Conservation (phyloP, 345 rosid genomes). For the Lepidium sativum region DNA sequence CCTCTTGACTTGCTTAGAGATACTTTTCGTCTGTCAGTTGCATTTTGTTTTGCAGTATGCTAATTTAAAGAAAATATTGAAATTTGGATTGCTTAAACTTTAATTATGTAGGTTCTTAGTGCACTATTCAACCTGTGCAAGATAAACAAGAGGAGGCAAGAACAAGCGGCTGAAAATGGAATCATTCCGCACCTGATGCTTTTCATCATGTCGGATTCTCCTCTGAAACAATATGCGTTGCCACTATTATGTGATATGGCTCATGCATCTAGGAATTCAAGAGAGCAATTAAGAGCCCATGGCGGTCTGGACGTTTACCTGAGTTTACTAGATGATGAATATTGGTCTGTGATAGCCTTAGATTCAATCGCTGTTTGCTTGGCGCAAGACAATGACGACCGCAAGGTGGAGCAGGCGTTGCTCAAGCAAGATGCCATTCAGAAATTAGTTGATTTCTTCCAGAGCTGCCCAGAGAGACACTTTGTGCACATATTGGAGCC, state of each 20-base stretch:
- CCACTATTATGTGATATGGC: slow-evolving; percentile 99
- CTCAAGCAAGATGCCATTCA: slow-evolving; percentile 83
- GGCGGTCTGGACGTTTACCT: slow-evolving; percentile 92
- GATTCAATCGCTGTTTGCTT: slow-evolving; percentile 95
- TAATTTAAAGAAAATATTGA: neutral
- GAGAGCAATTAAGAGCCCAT: slow-evolving; percentile 96
- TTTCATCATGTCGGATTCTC: slow-evolving; percentile 68
- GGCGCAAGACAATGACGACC: slow-evolving; percentile 95
- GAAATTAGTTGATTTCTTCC: slow-evolving; percentile 85
- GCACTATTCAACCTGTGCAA: slow-evolving; percentile 96
- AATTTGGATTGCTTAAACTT: neutral
- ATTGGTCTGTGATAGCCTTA: slow-evolving; percentile 90
- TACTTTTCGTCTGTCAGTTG: neutral
- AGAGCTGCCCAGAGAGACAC: slow-evolving; percentile 88
- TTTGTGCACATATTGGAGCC: slow-evolving; percentile 98
- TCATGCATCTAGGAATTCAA: slow-evolving; percentile 93
- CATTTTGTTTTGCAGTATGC: neutral
- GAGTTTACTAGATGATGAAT: slow-evolving; percentile 79
- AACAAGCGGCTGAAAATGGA: slow-evolving; percentile 99
- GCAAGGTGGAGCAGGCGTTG: slow-evolving; percentile 92
- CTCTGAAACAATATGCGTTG: slow-evolving; percentile 74
- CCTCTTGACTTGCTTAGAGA: slow-evolving; percentile 5
- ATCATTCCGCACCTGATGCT: slow-evolving; percentile 95
- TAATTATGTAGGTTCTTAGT: slow-evolving; percentile 68
- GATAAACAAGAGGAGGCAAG: slow-evolving; percentile 98